Conservation (phyloP, 805 yeast genomes). For the Yarrowia bubula region DNA sequence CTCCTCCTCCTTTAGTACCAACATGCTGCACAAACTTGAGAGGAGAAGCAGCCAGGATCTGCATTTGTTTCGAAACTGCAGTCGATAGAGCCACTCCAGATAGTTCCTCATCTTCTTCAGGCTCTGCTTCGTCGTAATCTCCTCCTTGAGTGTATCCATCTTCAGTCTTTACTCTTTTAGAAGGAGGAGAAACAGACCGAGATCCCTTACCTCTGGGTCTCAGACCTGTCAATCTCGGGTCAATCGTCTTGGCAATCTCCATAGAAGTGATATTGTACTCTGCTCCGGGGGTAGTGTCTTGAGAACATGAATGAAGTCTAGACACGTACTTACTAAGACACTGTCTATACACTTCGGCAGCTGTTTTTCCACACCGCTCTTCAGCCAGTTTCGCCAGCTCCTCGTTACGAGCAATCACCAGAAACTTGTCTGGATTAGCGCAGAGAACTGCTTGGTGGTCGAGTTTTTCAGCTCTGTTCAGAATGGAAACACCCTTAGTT, state of each 20-base stretch:
- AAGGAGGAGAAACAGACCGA: background rate
- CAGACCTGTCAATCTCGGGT: background rate
- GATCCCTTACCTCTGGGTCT: background rate
- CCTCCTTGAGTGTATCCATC: conserved; percentile 31
- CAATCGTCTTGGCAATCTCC: conserved; percentile 35
- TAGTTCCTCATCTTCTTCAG: conserved; percentile 37
- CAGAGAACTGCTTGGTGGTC: conserved; percentile 46
- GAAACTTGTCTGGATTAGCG: conserved; percentile 63
- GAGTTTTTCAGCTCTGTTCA: conserved; percentile 12
- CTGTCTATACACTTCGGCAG: conserved; percentile 61
- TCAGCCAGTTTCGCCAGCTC: conserved; percentile 62
- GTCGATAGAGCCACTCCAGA: conserved; percentile 32
- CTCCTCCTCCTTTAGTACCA: conserved; percentile 52
- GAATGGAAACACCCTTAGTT: background rate
- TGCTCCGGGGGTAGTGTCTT: conserved; percentile 35
- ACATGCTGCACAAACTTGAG: conserved; percentile 60
- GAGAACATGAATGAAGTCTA: conserved; percentile 41
- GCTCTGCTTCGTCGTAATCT: conserved; percentile 31
- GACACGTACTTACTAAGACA: conserved; percentile 60
- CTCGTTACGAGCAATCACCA: conserved; percentile 61
- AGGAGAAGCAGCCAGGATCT: conserved; percentile 55
- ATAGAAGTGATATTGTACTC: conserved; percentile 41
- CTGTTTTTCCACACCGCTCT: conserved; percentile 65
- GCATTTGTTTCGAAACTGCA: conserved; percentile 63
- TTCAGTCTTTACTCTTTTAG: conserved; percentile 33